Conservation (phyloP, 1,139 yeast genomes). For the Diutina ranongensis region DNA sequence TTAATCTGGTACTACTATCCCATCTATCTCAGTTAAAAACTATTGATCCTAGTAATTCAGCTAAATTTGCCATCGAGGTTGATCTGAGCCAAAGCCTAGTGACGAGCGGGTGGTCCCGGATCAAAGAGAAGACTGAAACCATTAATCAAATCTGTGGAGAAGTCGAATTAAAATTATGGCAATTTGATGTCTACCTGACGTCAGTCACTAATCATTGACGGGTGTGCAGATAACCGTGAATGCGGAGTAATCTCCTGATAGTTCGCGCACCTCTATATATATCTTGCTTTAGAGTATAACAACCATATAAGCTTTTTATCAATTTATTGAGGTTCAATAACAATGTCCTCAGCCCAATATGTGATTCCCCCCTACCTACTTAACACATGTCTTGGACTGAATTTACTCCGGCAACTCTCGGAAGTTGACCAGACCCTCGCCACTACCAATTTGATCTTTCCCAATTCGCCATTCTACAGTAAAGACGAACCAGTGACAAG, state of each 20-base stretch:
- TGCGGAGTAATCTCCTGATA: not conserved
- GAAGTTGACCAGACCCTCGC: constrained; percentile 18
- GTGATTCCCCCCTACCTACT: constrained; percentile 35
- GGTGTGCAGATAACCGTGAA: not conserved
- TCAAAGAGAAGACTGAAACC: not conserved
- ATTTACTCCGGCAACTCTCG: constrained; percentile 18
- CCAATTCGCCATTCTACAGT: constrained; percentile 10
- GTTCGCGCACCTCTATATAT: not conserved
- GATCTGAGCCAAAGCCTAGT: not conserved
- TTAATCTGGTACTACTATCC: constrained; percentile 19
- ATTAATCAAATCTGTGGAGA: not conserved
- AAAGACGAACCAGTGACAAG: constrained; percentile 11
- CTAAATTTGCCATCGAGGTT: not conserved
- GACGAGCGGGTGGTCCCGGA: not conserved
- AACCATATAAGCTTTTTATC: not conserved
- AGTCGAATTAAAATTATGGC: not conserved
- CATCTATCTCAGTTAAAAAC: constrained; percentile 20
- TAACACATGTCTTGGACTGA: constrained; percentile 26
- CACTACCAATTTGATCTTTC: constrained; percentile 17
- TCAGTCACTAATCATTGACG: not conserved
- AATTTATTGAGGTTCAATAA: not conserved
- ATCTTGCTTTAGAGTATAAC: not conserved
- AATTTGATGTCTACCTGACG: not conserved
- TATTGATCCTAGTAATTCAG: constrained; percentile 1
- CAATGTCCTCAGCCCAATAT: constrained; percentile 11